Evolutionary conservation across 2,329 filamentous ascomycete genomes (phyloP).

Genomic region (Trichophyton simii): DNA sequence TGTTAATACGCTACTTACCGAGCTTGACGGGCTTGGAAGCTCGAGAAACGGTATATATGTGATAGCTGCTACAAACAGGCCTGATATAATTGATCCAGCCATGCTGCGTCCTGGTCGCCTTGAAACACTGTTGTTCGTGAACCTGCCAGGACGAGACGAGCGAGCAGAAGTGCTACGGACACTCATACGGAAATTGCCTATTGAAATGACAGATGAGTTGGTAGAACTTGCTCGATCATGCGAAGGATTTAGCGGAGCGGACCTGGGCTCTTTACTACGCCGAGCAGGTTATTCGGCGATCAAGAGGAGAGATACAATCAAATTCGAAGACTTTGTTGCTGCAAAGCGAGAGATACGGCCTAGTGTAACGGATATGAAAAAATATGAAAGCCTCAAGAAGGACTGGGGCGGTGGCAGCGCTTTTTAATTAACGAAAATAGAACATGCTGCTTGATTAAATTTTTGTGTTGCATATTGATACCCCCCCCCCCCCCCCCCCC

Average conservation of each 20-base stretch:
- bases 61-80: conserved; percentile 86
- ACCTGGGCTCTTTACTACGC: conserved; percentile 47
- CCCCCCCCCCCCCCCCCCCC: no score
- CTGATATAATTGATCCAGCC: conserved; percentile 91
- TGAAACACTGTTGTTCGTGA: conserved; percentile 79
- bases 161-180: conserved; percentile 76
- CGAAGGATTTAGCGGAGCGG: conserved; percentile 62
- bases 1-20: conserved; percentile 88
- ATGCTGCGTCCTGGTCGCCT: conserved; percentile 86
- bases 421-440: neutral
- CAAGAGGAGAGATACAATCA: conserved; percentile 36
- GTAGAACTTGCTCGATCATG: conserved; percentile 59
- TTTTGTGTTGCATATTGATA: conserved; percentile 3
- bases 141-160: conserved; percentile 65
- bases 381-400: conserved; percentile 44
- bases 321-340: conserved; percentile 31
- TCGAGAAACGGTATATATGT: conserved; percentile 79
- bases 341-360: conserved; percentile 31
- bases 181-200: conserved; percentile 39
- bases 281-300: conserved; percentile 48
- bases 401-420: conserved; percentile 34
- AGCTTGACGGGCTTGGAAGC: conserved; percentile 70
- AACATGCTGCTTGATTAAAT: neutral
- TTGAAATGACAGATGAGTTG: conserved; percentile 44
- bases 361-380: conserved; percentile 45